Evolutionary conservation across 192 early-diverging fungal genomes (phyloP).

Genomic region (Backusella luteola): DNA sequence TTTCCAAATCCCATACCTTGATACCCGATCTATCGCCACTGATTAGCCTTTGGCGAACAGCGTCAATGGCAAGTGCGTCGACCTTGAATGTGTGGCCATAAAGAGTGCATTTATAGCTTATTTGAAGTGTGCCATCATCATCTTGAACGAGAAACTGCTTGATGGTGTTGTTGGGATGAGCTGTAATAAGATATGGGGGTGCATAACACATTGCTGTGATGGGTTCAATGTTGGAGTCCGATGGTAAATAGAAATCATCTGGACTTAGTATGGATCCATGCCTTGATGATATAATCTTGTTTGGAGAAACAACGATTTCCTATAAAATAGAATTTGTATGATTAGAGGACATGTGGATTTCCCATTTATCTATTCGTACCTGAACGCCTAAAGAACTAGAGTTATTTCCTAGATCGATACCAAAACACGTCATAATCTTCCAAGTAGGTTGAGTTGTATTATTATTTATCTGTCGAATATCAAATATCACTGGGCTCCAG

Average conservation of each 20-base stretch:
- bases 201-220: constrained; percentile 38
- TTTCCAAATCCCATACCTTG: constrained; percentile 46
- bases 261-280: constrained; percentile 11
- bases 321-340: not conserved
- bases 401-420: constrained; percentile 23
- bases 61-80: constrained; percentile 46
- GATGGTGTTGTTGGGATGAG: constrained; percentile 48
- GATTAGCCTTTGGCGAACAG: constrained; percentile 32
- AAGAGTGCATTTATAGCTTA: constrained; percentile 39
- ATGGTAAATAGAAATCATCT: constrained; percentile 8
- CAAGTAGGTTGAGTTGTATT: not conserved
- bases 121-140: constrained; percentile 4
- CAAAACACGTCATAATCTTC: constrained; percentile 28
- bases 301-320: constrained; percentile 20
- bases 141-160: constrained; percentile 40
- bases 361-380: constrained; percentile 1
- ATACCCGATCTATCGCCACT: constrained; percentile 45
- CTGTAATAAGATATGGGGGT: constrained; percentile 42
- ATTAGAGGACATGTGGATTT: not conserved
- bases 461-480: constrained; percentile 2
- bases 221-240: constrained; percentile 1
- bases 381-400: constrained; percentile 36
- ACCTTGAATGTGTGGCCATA: constrained; percentile 48
- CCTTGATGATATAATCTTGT: constrained; percentile 15
- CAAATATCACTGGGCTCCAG: constrained; percentile 28